Percentiles rank a stretch among this genome's conserved stretches.
Evolutionary conservation across 257 asterid species (phyloP).

Genomic region (Rubia yunnanensis): DNA sequence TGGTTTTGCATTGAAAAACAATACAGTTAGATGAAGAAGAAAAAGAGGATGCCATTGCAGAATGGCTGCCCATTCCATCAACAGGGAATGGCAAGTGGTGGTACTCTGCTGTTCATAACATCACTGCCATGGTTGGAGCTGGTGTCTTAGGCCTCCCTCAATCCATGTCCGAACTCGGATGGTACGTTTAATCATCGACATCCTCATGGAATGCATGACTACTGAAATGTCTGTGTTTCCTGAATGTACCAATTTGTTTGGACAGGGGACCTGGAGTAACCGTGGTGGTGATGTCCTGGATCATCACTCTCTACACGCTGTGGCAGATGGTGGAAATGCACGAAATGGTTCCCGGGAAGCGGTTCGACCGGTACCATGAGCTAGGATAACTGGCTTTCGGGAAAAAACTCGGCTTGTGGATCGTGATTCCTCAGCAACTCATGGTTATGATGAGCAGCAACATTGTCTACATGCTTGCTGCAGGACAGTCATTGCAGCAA

Average conservation of each 20-base stretch:
- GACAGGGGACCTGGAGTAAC: constrained; percentile 72
- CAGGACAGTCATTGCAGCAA: constrained; percentile 66
- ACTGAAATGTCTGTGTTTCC: no score
- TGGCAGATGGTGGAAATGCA: constrained; percentile 99
- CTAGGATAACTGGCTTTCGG: constrained; percentile 88
- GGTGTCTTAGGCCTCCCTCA: constrained; percentile 42
- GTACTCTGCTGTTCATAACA: constrained; percentile 41
- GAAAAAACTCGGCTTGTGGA: constrained; percentile 72
- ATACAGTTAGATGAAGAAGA: background rate
- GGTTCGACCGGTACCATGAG: constrained; percentile 85
- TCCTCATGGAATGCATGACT: no score
- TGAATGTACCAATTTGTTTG: no score
- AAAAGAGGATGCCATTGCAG: constrained; percentile 24
- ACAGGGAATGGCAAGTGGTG: constrained; percentile 42
- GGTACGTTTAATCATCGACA: constrained; percentile 15
- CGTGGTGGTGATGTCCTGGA: constrained; percentile 68
- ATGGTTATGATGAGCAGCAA: constrained; percentile 68
- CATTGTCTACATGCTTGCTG: constrained; percentile 88
- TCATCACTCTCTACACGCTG: constrained; percentile 61
- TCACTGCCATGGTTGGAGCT: constrained; percentile 46
- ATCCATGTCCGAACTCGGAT: constrained; percentile 39
- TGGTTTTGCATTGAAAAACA: no score
- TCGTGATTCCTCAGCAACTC: constrained; percentile 81
- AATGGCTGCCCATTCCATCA: constrained; percentile 42
- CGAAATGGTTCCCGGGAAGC: constrained; percentile 87